phyloP scores from a whole-genome alignment of 2,329 filamentous ascomycete species.

The Cladosporium cucumerinum region DNA sequence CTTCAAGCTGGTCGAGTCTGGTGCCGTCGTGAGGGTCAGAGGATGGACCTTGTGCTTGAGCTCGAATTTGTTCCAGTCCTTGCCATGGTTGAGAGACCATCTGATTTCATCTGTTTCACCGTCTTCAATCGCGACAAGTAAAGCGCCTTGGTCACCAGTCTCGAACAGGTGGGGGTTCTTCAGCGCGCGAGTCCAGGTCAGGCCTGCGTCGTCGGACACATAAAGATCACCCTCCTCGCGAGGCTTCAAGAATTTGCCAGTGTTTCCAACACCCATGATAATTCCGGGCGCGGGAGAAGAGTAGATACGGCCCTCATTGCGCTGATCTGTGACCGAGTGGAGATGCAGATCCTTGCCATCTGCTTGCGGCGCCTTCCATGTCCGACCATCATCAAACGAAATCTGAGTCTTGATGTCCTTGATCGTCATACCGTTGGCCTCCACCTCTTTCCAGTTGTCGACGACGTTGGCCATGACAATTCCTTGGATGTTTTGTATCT shows the following conservation, averaged over 20 bases:
- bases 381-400: conserved; percentile 92
- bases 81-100: conserved; percentile 88
- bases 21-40: conserved; percentile 76
- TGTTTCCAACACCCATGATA: conserved; percentile 92
- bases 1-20: conserved; percentile 88
- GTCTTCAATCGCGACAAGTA: conserved; percentile 71
- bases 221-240: conserved; percentile 77
- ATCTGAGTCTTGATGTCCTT: conserved; percentile 79
- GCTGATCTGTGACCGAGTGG: conserved; percentile 83
- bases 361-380: conserved; percentile 69
- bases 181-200: conserved; percentile 73
- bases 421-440: conserved; percentile 46
- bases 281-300: conserved; percentile 91
- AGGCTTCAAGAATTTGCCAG: conserved; percentile 66
- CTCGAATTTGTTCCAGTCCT: conserved; percentile 71
- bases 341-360: conserved; percentile 72
- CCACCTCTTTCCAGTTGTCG: conserved; percentile 76
- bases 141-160: conserved; percentile 87
- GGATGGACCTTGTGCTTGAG: conserved; percentile 70
- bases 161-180: conserved; percentile 91
- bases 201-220: conserved; percentile 85
- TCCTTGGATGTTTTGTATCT: conserved; percentile 85
- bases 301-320: conserved; percentile 81
- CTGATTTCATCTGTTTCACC: conserved; percentile 60
- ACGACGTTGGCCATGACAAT: conserved; percentile 88